Evolutionary conservation across 2,329 filamentous ascomycete genomes (phyloP).

Genomic region (Nothopassalora personata): DNA sequence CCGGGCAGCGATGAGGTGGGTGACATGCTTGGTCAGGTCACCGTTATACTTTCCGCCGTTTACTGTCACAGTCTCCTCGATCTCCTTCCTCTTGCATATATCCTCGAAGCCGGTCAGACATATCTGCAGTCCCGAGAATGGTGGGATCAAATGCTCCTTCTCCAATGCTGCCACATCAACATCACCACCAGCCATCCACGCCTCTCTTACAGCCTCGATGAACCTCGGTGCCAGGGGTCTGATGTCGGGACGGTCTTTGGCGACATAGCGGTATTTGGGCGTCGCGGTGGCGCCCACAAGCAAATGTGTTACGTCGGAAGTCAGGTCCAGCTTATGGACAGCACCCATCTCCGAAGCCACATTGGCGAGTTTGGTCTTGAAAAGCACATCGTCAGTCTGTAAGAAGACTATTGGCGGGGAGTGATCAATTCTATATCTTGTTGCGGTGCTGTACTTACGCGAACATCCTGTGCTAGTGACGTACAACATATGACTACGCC

Average conservation of each 20-base stretch:
- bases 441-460: conserved; percentile 21
- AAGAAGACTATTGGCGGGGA: not conserved
- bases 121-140: conserved; percentile 58
- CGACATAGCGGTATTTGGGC: conserved; percentile 92
- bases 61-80: conserved; percentile 60
- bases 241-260: conserved; percentile 80
- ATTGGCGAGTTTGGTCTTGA: conserved; percentile 39
- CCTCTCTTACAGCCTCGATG: conserved; percentile 71
- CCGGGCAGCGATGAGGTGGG: conserved; percentile 75
- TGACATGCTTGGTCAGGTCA: conserved; percentile 79
- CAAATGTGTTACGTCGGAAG: conserved; percentile 91
- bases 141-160: conserved; percentile 56
- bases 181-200: conserved; percentile 75
- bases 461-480: conserved; percentile 30
- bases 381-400: conserved; percentile 3
- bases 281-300: conserved; percentile 86
- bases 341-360: conserved; percentile 79
- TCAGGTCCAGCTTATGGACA: conserved; percentile 81
- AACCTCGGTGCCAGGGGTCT: conserved; percentile 75
- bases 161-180: conserved; percentile 70
- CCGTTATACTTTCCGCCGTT: conserved; percentile 82
- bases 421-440: conserved; percentile 2
- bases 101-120: conserved; percentile 68
- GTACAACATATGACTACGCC: conserved; percentile 33
- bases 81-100: conserved; percentile 59